Conservation (phyloP, 495 filamentous ascomycete species). For the Podospora bellae-mahoneyi region DNA sequence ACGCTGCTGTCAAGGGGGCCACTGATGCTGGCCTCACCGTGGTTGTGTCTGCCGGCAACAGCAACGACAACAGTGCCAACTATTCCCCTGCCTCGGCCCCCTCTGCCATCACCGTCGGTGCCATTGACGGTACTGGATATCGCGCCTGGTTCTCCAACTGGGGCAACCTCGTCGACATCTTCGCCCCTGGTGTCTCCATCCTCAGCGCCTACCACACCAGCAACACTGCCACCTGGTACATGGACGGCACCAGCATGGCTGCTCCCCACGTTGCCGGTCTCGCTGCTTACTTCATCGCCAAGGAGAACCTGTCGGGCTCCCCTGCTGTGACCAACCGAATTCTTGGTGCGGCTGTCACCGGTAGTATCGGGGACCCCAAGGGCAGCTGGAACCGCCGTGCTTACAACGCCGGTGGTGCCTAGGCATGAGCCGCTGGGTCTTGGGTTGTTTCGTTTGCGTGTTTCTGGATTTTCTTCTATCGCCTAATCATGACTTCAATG, state of each 20-base stretch:
- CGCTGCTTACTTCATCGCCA: slow-evolving; percentile 45
- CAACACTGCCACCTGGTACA: slow-evolving; percentile 37
- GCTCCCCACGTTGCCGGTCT: slow-evolving; percentile 51
- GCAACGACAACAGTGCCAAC: slow-evolving; percentile 34
- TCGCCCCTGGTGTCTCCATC: slow-evolving; percentile 53
- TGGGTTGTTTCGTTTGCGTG: not conserved
- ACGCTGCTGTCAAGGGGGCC: slow-evolving; percentile 48
- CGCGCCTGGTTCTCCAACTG: slow-evolving; percentile 59
- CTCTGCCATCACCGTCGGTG: slow-evolving; percentile 56
- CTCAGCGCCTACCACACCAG: slow-evolving; percentile 28
- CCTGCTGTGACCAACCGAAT: slow-evolving; percentile 19
- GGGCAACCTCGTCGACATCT: slow-evolving; percentile 56
- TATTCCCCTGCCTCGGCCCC: slow-evolving; percentile 55
- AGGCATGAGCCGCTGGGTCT: not conserved
- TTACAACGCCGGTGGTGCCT: slow-evolving; percentile 16
- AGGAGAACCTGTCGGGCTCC: slow-evolving; percentile 15
- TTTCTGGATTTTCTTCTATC: not conserved
- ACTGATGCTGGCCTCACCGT: slow-evolving; percentile 48
- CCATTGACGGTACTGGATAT: slow-evolving; percentile 43
- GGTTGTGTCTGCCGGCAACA: slow-evolving; percentile 55
- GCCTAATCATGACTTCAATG: not conserved
- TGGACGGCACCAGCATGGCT: slow-evolving; percentile 51
- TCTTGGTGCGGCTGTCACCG: not conserved
- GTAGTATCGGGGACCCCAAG: slow-evolving; percentile 6
- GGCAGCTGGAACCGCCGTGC: slow-evolving; percentile 15